These are phyloP conservation scores for Phytophthora nicotianae DNA, from an alignment of 352 stramenopile genomes.

Conservation along the genomic window DNA sequence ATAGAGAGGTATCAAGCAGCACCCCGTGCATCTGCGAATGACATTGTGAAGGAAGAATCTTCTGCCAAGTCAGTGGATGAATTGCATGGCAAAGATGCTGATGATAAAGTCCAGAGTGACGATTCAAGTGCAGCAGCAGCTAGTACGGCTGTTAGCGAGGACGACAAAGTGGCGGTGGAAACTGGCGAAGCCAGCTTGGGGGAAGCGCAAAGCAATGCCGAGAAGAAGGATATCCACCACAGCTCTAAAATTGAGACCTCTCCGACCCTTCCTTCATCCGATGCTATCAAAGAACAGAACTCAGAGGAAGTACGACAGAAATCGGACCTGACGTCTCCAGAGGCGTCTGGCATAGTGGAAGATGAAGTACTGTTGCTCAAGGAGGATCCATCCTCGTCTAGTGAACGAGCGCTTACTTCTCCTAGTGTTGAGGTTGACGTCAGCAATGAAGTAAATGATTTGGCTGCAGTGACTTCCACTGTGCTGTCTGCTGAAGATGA, in stretches of 20 bases:
- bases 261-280: background rate
- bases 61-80: conserved; percentile 3
- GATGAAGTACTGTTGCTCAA: conserved; percentile 1
- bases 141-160: conserved; percentile 6
- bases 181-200: background rate
- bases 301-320: background rate
- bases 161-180: conserved; percentile 3
- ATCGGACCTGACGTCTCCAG: background rate
- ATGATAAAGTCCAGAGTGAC: background rate
- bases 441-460: conserved; percentile 1
- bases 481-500: background rate
- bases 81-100: background rate
- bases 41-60: conserved; percentile 7
- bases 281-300: conserved; percentile 1
- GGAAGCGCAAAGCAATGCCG: background rate
- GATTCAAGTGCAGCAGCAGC: background rate
- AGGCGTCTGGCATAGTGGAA: conserved; percentile 1
- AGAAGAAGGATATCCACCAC: background rate
- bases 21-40: conserved; percentile 7
- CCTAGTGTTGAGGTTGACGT: conserved; percentile 4
- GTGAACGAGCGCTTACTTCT: conserved; percentile 1
- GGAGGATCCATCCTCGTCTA: background rate
- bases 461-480: background rate
- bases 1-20: background rate
- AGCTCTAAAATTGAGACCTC: background rate